These are phyloP conservation scores for Colletotrichum gigasporum DNA, from an alignment of 2,329 filamentous ascomycete species.

Conservation along the genomic window DNA sequence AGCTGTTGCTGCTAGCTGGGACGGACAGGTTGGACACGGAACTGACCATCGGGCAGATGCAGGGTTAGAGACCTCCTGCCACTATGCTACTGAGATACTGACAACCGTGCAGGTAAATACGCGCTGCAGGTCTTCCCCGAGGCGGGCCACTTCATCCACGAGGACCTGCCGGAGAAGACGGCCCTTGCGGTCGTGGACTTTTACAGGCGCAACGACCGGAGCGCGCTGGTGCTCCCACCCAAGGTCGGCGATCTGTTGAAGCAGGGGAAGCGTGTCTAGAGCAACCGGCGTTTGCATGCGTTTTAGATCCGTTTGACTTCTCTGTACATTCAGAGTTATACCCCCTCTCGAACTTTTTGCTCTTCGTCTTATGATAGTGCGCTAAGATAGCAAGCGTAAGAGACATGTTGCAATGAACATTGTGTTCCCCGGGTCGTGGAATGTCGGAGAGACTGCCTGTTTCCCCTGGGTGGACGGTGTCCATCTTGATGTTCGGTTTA, in stretches of 20 bases:
- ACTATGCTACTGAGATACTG: background rate
- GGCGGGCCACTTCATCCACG: slow-evolving; percentile 95
- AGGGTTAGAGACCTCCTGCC: slow-evolving; percentile 75
- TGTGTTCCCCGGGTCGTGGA: too few species aligned
- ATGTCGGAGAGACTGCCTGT: too few species aligned
- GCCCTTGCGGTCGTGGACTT: slow-evolving; percentile 89
- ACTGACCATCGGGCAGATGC: slow-evolving; percentile 96
- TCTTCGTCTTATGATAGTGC: background rate
- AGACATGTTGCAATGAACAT: too few species aligned
- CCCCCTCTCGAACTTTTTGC: slow-evolving; percentile 1
- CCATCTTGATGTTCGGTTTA: too few species aligned
- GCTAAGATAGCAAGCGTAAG: background rate
- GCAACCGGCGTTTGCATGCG: background rate
- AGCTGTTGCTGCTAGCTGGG: slow-evolving; percentile 84
- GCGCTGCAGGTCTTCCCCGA: slow-evolving; percentile 94
- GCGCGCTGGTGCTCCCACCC: slow-evolving; percentile 84
- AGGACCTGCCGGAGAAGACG: slow-evolving; percentile 91
- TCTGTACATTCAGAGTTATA: slow-evolving; percentile 9
- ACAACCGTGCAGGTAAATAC: slow-evolving; percentile 76
- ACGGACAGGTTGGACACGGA: slow-evolving; percentile 92
- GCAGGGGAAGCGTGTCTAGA: slow-evolving; percentile 68
- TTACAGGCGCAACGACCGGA: slow-evolving; percentile 89
- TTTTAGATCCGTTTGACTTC: background rate
- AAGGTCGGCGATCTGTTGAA: slow-evolving; percentile 83
- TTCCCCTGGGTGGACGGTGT: too few species aligned